Conservation (phyloP, 257 asterid species). For the Cynanchum wilfordii region DNA sequence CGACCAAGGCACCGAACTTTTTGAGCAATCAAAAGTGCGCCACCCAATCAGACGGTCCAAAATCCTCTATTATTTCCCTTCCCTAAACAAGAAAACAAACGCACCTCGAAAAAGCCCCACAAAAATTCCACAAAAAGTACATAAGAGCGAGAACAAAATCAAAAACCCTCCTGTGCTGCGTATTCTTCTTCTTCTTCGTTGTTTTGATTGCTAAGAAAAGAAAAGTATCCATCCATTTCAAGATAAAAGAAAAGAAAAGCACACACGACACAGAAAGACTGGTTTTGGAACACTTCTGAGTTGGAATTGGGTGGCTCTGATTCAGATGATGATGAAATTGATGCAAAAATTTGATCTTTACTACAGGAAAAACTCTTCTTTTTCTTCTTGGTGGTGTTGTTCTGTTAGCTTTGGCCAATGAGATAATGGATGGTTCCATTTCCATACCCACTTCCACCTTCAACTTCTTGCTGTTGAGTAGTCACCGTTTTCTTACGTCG, state of each 20-base stretch:
- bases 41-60: conserved; percentile 2
- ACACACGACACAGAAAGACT: conserved; percentile 4
- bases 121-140: not conserved
- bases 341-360: not conserved
- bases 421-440: conserved; percentile 19
- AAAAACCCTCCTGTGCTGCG: not conserved
- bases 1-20: conserved; percentile 1
- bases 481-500: conserved; percentile 29
- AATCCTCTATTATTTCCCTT: not conserved
- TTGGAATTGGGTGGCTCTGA: not conserved
- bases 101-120: not conserved
- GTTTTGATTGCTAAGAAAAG: conserved; percentile 17
- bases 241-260: not conserved
- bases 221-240: not conserved
- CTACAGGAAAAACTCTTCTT: not conserved
- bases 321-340: conserved; percentile 7
- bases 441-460: conserved; percentile 6
- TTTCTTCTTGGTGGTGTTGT: not conserved
- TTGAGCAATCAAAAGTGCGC: conserved; percentile 2
- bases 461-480: conserved; percentile 13
- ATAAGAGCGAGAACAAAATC: not conserved
- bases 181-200: not conserved
- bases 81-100: not conserved
- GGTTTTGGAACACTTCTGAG: not conserved
- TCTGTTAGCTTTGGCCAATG: conserved; percentile 1